Base-by-base conservation (phyloP, 305 asterid species). In the Andrographis paniculata region DNA sequence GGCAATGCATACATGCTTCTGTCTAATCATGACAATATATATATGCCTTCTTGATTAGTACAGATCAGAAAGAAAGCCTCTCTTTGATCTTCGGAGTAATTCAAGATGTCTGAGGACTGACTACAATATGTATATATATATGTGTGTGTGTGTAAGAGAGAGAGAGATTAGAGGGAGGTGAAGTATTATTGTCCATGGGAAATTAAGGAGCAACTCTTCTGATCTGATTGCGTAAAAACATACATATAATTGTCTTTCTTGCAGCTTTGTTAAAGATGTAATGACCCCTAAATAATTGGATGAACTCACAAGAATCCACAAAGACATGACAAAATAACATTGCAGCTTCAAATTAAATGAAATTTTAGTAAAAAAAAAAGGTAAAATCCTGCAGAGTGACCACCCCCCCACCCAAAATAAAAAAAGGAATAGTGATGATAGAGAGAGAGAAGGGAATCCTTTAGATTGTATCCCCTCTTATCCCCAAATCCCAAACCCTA, bases 401-500 rank as follows among this genome's bases (percentile, higher is more conserved):
- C 12, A 31, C 6, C 1, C 37, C 11, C 30, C 12, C 6, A 31
- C 1, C 37, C 11, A 14, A 31, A 31, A 31, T 24, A 3, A 24
- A 24, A 24, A 3, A 24, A 24, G 37, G 10, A 31, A 31, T 14
- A 31, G 14, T 31, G 37, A 5, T 8, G 2, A 31, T 5, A 53
- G 45, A 45, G 20, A 55, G 18, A 36, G 44, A 37, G n/a, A 39
- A 5, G 37, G 37, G 48, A 20, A 24, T n/a, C n/a, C n/a, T n/a
- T n/a, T n/a, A n/a, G n/a, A n/a, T n/a, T n/a, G 30, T 27, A 10
- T 44, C 1, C 28, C 42, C 23, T 1, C 21, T 45, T 24, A 20
- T 44, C 42, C 43, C 23, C 17, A 35, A 24, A 17, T 54, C 36
- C 42, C 38, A 42, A 48, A 60, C 71, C 78, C 74, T 67, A 71